phyloP scores from a whole-genome alignment of 2,329 filamentous ascomycete species.

The Malbranchea zuffiana region DNA sequence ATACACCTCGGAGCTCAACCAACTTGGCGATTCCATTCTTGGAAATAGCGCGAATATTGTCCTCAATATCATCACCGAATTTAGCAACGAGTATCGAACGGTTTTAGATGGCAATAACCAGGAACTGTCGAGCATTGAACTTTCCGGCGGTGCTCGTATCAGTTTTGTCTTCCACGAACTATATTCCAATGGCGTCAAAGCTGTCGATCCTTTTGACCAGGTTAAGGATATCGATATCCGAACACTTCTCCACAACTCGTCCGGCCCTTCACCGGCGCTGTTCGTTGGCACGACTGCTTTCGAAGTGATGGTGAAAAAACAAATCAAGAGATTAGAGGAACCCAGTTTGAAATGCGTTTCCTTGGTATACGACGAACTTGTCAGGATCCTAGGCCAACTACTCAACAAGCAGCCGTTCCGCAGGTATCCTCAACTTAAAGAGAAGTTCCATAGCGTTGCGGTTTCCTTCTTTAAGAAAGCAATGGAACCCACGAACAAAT shows the following conservation, averaged over 20 bases:
- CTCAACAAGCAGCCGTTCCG: constrained; percentile 82
- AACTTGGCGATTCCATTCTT: constrained; percentile 84
- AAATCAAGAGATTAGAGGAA: constrained; percentile 93
- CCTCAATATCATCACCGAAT: constrained; percentile 97
- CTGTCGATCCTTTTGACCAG: constrained; percentile 91
- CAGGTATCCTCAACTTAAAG: constrained; percentile 86
- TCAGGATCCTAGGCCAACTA: constrained; percentile 85
- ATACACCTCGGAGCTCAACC: constrained; percentile 69
- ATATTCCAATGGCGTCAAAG: constrained; percentile 94
- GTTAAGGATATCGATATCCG: constrained; percentile 97
- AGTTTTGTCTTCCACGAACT: constrained; percentile 99
- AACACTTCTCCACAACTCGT: constrained; percentile 96
- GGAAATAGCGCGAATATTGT: constrained; percentile 95
- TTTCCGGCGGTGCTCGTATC: constrained; percentile 94
- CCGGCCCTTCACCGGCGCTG: constrained; percentile 89
- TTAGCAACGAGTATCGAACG: constrained; percentile 93
- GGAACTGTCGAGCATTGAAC: constrained; percentile 83
- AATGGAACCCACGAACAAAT: constrained; percentile 96
- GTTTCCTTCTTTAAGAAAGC: constrained; percentile 95
- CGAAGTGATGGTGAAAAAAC: constrained; percentile 95
- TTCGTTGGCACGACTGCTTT: constrained; percentile 98
- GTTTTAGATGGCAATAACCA: constrained; percentile 94
- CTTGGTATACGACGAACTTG: constrained; percentile 91
- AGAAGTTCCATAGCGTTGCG: constrained; percentile 89
- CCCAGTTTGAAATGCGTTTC: constrained; percentile 96